Evolutionary conservation across 345 rosid genomes (phyloP).

Genomic region (Garcia nutans): DNA sequence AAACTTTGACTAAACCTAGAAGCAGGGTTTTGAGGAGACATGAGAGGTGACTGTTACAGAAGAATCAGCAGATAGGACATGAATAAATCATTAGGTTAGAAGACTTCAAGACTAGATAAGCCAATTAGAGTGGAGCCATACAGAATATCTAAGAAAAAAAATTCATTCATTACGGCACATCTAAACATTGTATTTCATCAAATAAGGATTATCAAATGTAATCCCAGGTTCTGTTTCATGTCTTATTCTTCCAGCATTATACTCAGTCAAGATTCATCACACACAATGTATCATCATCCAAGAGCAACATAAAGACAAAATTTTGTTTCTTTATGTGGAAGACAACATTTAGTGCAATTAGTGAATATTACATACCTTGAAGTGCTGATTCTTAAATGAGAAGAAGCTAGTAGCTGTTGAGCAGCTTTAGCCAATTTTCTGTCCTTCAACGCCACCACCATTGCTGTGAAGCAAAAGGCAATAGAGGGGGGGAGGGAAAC

Average conservation of each 20-base stretch:
- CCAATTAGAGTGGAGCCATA: not conserved
- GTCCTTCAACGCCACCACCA: constrained; percentile 94
- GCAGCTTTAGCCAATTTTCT: constrained; percentile 67
- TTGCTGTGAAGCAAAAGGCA: constrained; percentile 51
- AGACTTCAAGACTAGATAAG: not conserved
- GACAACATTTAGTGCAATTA: not conserved
- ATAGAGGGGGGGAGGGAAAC: not conserved
- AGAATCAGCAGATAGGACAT: not conserved
- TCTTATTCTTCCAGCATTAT: not conserved
- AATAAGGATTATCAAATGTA: not conserved
- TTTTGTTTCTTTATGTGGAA: not conserved
- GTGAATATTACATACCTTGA: constrained; percentile 57
- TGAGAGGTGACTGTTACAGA: not conserved
- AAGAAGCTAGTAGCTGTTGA: constrained; percentile 84
- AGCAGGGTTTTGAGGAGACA: not conserved
- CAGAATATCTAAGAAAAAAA: not conserved
- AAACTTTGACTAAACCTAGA: constrained; percentile 4
- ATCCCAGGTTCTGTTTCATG: not conserved
- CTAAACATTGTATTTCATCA: not conserved
- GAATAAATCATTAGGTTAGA: no score
- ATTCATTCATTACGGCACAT: not conserved
- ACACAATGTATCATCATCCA: not conserved
- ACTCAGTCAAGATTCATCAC: not conserved
- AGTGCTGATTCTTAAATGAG: constrained; percentile 79
- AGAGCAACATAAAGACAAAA: not conserved